Percentiles rank a stretch among this genome's conserved stretches.
phyloP scores from a whole-genome alignment of 2,329 filamentous ascomycete species.

The Fusarium sp. region DNA sequence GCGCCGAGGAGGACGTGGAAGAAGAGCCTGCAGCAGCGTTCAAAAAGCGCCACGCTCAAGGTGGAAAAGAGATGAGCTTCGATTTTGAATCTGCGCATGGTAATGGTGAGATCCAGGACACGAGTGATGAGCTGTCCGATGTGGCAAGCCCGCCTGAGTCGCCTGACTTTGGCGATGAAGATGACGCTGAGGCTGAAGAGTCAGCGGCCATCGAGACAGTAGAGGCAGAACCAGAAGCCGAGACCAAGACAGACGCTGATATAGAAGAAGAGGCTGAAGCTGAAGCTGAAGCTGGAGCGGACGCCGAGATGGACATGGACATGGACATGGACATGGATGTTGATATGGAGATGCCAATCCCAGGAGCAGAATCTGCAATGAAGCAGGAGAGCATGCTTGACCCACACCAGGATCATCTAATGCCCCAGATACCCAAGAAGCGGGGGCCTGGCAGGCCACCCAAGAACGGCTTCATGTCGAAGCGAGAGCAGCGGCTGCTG shows the following conservation, averaged over 20 bases:
- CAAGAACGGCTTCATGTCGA: slow-evolving; percentile 87
- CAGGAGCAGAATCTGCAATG: slow-evolving; percentile 45
- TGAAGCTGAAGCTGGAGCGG: slow-evolving; percentile 26
- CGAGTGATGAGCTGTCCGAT: slow-evolving; percentile 66
- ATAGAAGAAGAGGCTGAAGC: slow-evolving; percentile 12
- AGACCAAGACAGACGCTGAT: slow-evolving; percentile 28
- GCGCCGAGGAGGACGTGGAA: slow-evolving; percentile 68
- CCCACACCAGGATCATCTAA: slow-evolving; percentile 51
- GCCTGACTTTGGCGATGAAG: slow-evolving; percentile 56
- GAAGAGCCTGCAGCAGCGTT: slow-evolving; percentile 59
- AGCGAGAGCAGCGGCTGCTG: slow-evolving; percentile 75
- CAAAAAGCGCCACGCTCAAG: slow-evolving; percentile 65
- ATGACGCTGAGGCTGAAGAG: slow-evolving; percentile 49
- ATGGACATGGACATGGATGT: slow-evolving; percentile 40
- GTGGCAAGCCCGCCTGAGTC: slow-evolving; percentile 59
- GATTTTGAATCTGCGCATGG: slow-evolving; percentile 75
- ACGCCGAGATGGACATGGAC: slow-evolving; percentile 36
- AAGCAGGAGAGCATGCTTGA: slow-evolving; percentile 50
- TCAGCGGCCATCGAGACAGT: slow-evolving; percentile 40
- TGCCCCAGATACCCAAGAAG: slow-evolving; percentile 69
- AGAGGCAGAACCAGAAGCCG: slow-evolving; percentile 41
- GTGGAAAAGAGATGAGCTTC: slow-evolving; percentile 79
- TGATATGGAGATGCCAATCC: slow-evolving; percentile 41
- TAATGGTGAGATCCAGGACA: slow-evolving; percentile 68
- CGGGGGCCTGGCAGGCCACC: slow-evolving; percentile 84